Evolutionary conservation across 1,284 basidiomycete species (phyloP).

Genomic region (Farysia itapuensis): DNA sequence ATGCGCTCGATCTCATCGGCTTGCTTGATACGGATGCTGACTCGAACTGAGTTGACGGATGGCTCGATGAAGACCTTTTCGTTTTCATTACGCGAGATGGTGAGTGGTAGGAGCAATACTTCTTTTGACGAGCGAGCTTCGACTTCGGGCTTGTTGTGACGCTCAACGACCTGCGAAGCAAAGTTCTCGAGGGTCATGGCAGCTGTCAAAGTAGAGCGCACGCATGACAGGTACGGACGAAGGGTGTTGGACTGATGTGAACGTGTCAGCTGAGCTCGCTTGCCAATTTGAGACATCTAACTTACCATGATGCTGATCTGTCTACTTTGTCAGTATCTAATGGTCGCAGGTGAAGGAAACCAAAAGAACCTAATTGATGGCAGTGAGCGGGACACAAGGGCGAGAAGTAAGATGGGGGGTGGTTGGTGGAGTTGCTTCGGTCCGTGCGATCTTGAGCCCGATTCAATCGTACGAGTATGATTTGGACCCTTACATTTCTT

Average conservation of each 20-base stretch:
- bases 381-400: no score
- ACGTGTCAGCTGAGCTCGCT: no score
- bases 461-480: no score
- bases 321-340: no score
- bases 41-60: conserved; percentile 90
- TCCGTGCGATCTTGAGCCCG: no score
- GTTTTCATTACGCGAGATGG: conserved; percentile 93
- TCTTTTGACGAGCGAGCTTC: conserved; percentile 61
- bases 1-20: conserved; percentile 98
- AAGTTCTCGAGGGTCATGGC: conserved; percentile 97
- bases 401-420: no score
- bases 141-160: conserved; percentile 69
- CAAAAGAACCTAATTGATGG: no score
- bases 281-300: no score
- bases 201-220: conserved; percentile 92
- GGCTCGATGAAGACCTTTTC: conserved; percentile 96
- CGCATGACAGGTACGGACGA: conserved; percentile 92
- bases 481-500: no score
- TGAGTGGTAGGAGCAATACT: conserved; percentile 86
- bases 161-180: conserved; percentile 76
- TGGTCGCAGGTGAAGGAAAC: neutral
- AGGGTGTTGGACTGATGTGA: conserved; percentile 69
- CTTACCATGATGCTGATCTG: no score
- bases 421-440: no score
- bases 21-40: conserved; percentile 98